Evolutionary conservation across 1,284 basidiomycete genomes (phyloP).

Genomic region (Hypsizygus ulmarius): DNA sequence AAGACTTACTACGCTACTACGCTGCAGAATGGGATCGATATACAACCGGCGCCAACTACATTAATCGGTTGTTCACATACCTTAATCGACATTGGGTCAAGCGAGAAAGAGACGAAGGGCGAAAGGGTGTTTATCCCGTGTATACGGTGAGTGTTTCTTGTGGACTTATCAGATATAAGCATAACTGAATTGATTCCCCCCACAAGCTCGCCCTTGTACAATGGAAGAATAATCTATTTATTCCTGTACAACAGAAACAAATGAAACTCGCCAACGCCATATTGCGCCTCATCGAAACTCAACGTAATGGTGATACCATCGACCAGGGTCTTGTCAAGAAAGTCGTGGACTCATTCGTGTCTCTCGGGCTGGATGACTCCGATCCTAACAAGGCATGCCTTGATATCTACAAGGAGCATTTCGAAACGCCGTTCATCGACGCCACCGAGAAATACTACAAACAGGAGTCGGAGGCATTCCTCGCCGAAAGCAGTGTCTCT

Average conservation of each 20-base stretch:
- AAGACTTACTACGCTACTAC: constrained; percentile 83
- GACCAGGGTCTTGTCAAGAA: constrained; percentile 94
- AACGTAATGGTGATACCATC: constrained; percentile 94
- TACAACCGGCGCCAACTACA: constrained; percentile 90
- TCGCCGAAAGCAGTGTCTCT: constrained; percentile 89
- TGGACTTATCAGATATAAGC: background rate
- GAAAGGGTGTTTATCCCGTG: constrained; percentile 92
- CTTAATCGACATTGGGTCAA: constrained; percentile 97
- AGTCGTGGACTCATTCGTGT: constrained; percentile 95
- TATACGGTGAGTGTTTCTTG: constrained; percentile 75
- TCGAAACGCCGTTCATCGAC: constrained; percentile 81
- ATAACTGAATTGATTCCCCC: constrained; percentile 4
- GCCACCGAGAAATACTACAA: constrained; percentile 86
- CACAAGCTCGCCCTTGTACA: constrained; percentile 87
- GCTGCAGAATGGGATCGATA: constrained; percentile 89
- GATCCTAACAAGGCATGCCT: constrained; percentile 85
- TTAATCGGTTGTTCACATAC: constrained; percentile 92
- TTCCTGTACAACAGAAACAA: constrained; percentile 79
- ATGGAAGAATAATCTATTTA: constrained; percentile 94
- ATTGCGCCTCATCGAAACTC: constrained; percentile 86
- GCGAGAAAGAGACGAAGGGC: constrained; percentile 93
- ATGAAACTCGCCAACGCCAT: constrained; percentile 84
- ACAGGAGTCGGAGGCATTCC: constrained; percentile 86
- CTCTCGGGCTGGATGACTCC: constrained; percentile 86
- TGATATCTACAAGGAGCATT: constrained; percentile 84